phyloP scores from a whole-genome alignment of 805 yeast genomes.

The Monosporozyma solicola region DNA sequence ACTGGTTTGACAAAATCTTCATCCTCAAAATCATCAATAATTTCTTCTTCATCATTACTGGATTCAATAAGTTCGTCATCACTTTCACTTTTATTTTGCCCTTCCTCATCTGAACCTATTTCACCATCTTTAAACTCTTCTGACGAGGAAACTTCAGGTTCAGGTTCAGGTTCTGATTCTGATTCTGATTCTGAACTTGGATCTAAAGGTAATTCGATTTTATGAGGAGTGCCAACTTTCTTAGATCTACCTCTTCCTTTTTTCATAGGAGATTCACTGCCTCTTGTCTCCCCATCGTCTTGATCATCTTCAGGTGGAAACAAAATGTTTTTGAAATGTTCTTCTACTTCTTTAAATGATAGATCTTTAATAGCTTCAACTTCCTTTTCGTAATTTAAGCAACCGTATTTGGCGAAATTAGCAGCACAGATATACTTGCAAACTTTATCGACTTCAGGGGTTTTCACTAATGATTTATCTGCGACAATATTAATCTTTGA shows the following conservation, averaged over 20 bases:
- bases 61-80: neutral
- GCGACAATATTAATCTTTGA: constrained; percentile 35
- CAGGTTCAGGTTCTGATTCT: neutral
- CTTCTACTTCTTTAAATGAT: constrained; percentile 11
- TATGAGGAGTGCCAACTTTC: neutral
- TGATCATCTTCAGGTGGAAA: neutral
- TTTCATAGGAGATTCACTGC: neutral
- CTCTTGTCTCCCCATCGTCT: neutral
- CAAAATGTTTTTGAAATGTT: constrained; percentile 13
- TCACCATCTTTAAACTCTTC: constrained; percentile 1
- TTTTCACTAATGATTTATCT: neutral
- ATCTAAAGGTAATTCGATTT: neutral
- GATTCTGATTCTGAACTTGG: neutral
- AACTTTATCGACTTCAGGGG: constrained; percentile 6
- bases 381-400: constrained; percentile 8
- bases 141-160: constrained; percentile 2
- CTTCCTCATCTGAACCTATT: neutral
- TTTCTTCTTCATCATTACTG: constrained; percentile 1
- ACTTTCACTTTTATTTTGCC: constrained; percentile 3
- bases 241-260: neutral
- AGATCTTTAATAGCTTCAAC: constrained; percentile 2
- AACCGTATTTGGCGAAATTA: constrained; percentile 8
- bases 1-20: neutral
- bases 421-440: constrained; percentile 16
- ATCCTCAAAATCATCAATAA: neutral